phyloP scores from a whole-genome alignment of 257 asterid species.

The Capsicum baccatum region DNA sequence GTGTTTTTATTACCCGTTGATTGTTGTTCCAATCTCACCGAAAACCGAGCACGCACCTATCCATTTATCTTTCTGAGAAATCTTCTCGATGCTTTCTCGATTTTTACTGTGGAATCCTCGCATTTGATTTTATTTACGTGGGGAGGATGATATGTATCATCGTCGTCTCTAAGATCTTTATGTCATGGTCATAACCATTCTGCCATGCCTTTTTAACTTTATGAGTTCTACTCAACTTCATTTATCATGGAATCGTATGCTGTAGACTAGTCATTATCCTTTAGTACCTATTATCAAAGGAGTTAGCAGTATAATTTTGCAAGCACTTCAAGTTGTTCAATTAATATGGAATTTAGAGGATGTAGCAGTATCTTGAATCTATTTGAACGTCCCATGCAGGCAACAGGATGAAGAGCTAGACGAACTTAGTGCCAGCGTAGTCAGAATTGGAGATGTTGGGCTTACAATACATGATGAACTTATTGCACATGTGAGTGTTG shows the following conservation, averaged over 20 bases:
- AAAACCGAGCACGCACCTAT: not conserved
- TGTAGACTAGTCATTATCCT: not conserved
- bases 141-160: not conserved
- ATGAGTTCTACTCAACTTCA: constrained; percentile 23
- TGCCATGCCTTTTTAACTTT: not conserved
- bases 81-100: not conserved
- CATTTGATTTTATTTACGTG: not conserved
- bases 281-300: not conserved
- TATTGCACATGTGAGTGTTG: constrained; percentile 66
- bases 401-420: constrained; percentile 83
- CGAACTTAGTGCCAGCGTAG: constrained; percentile 88
- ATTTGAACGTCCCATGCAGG: constrained; percentile 42
- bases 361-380: not conserved
- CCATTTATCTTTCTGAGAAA: not conserved
- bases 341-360: not conserved
- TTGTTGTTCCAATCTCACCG: not conserved
- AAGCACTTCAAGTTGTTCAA: not conserved
- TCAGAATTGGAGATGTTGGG: constrained; percentile 93
- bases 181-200: not conserved
- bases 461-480: constrained; percentile 98
- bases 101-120: not conserved
- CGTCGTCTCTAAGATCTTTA: not conserved
- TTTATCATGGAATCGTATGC: not conserved
- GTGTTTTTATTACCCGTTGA: not conserved
- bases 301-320: not conserved